A percentile compares a stretch with the other conserved stretches of the same genome.
phyloP scores from a whole-genome alignment of 441 rosid species.

The Pelargonium fulgidum region DNA sequence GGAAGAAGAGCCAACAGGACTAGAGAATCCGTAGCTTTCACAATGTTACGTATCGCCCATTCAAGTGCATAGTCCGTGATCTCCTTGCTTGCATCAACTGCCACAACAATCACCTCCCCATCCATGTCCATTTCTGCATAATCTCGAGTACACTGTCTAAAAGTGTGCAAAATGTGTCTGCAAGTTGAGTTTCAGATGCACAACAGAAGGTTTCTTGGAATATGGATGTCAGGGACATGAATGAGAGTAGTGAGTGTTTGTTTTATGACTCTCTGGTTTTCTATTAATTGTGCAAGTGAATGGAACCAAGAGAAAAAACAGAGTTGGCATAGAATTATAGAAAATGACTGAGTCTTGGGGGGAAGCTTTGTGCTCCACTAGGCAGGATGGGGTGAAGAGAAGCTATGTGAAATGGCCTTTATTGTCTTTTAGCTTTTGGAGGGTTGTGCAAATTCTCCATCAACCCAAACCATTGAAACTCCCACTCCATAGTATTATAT shows the following conservation, averaged over 20 bases:
- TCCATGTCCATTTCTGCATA: constrained; percentile 23
- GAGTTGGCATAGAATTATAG: neutral
- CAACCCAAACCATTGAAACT: neutral
- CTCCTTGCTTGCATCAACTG: constrained; percentile 35
- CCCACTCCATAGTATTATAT: neutral
- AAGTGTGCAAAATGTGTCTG: neutral
- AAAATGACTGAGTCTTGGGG: constrained; percentile 16
- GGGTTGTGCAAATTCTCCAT: constrained; percentile 5
- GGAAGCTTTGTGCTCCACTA: constrained; percentile 13
- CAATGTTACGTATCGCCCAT: constrained; percentile 32
- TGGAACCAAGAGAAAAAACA: constrained; percentile 20
- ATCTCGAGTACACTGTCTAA: neutral
- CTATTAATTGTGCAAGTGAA: neutral
- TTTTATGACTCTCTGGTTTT: too few relatives aligned
- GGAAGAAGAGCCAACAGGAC: constrained; percentile 35
- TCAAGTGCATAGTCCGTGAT: constrained; percentile 30
- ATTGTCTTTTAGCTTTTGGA: constrained; percentile 19
- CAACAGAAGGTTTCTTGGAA: neutral
- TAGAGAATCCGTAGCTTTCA: constrained; percentile 25
- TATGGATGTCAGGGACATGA: neutral
- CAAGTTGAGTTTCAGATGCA: neutral
- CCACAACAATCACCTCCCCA: constrained; percentile 33
- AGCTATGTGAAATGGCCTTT: constrained; percentile 16
- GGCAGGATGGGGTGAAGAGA: constrained; percentile 21
- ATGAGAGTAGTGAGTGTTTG: neutral